Percentiles rank a stretch among this genome's conserved stretches.
phyloP scores from a whole-genome alignment of 2,329 filamentous ascomycete genomes.

The Sporothrix sp. region DNA sequence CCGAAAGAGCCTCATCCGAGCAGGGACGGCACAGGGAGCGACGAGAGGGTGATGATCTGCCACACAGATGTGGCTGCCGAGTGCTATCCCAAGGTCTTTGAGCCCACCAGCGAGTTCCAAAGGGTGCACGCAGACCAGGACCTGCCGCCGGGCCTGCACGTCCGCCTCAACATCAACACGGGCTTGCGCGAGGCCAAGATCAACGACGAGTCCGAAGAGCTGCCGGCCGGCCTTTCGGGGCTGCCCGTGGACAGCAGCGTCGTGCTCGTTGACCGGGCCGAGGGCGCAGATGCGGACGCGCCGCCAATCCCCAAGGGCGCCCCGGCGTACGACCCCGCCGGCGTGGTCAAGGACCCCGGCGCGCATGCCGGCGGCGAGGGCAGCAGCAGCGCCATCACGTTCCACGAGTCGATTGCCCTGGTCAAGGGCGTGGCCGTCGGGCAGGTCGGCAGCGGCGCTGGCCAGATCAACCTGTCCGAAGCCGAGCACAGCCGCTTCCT shows the following conservation, averaged over 20 bases:
- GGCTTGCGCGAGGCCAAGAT: constrained; percentile 57
- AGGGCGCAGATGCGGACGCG: constrained; percentile 19
- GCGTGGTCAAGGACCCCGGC: constrained; percentile 46
- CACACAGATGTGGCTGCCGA: constrained; percentile 49
- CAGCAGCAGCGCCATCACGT: constrained; percentile 29
- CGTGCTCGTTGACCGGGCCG: constrained; percentile 42
- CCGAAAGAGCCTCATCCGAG: too few relatives aligned
- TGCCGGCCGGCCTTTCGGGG: constrained; percentile 36
- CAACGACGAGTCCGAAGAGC: constrained; percentile 46
- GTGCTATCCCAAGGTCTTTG: constrained; percentile 57
- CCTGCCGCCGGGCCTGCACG: constrained; percentile 54
- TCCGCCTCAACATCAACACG: constrained; percentile 54
- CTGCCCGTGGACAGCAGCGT: constrained; percentile 43
- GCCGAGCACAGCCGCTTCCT: constrained; percentile 30
- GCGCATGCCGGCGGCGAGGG: neutral
- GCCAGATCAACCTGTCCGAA: neutral
- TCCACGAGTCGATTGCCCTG: constrained; percentile 38
- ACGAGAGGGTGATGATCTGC: constrained; percentile 55
- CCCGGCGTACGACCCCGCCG: constrained; percentile 47
- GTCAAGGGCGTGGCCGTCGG: constrained; percentile 32
- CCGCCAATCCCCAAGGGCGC: constrained; percentile 35
- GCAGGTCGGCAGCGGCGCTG: neutral
- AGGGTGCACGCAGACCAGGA: constrained; percentile 54
- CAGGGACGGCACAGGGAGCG: neutral
- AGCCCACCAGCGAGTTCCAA: constrained; percentile 56